Evolutionary conservation across 2,329 filamentous ascomycete genomes (phyloP), one percentile per base, ranked within the genome.

Genomic region (Diaporthe citrichinensis): DNA sequence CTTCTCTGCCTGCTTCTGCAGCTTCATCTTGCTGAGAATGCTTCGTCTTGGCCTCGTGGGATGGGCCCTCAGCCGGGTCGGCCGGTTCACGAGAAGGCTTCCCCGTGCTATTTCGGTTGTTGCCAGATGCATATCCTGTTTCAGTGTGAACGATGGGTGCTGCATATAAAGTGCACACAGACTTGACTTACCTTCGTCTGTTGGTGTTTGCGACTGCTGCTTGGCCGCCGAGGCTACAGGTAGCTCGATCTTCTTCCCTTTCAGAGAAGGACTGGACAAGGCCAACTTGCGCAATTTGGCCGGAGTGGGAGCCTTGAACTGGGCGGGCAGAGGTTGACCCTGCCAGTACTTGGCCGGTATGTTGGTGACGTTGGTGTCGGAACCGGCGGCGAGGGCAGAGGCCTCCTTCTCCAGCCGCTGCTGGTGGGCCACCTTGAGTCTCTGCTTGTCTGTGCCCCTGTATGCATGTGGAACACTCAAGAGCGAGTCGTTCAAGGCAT

Each of bases 341-440:
- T 68, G 62, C 62, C 62, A 68, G 20, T 68, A 68, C 14, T 68
- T 68, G 46, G 62, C 62, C 8, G 62, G 62, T 68, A 53, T 53
- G 23, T 39, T 39, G 23, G 44, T 68, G 62, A 28, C 62, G 9
- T 39, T 53, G 5, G 31, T 51, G 4, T 68, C 62, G 3, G 46
- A 31, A 10, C 62, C 68, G 9, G 53, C 9, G 39, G 68, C 39
- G 39, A 58, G 10, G 25, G 39, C 53, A 25, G 39, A 44, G 14
- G 53, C 20, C 7, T 71, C 68, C 51, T 34, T 71, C n/a, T 34
- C 39, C 17, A 57, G 53, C 8, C 51, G 39, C 17, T 59, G 15
- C 15, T 20, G 14, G 17, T 71, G 51, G 1, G 68, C 68, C n/a
- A 36, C 25, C 25, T 59, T 49, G 41, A 58, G 51, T 39, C 28